A percentile compares a stretch with the other conserved stretches of the same genome.
Evolutionary conservation across 1,284 basidiomycete genomes (phyloP).

Genomic region (Cryptococcus sp.): DNA sequence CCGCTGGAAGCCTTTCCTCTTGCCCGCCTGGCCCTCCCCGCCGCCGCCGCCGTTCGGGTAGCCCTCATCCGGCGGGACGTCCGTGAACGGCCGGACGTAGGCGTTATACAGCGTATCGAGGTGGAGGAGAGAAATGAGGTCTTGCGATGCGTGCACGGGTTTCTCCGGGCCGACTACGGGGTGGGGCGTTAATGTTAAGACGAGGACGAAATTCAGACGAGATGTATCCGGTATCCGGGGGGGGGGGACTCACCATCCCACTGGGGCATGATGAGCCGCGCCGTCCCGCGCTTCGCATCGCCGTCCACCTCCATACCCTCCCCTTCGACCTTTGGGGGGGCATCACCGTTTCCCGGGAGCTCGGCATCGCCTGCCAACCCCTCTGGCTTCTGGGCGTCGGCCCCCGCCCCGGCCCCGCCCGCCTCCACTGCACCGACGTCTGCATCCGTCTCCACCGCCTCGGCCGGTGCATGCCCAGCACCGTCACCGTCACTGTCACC

Average conservation of each 20-base stretch:
- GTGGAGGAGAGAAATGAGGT: constrained; percentile 42
- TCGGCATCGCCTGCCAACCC: too few species aligned
- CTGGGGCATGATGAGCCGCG: constrained; percentile 29
- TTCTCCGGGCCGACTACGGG: constrained; percentile 34
- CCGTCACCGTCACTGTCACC: background rate
- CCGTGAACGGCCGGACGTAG: constrained; percentile 41
- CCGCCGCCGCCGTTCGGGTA: constrained; percentile 6
- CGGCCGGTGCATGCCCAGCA: background rate
- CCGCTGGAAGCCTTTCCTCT: constrained; percentile 11
- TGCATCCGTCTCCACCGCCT: background rate
- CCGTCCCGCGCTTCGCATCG: background rate
- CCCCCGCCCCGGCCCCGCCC: too few species aligned
- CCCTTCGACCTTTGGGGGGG: too few species aligned
- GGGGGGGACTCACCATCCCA: constrained; percentile 37
- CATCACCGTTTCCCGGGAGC: too few species aligned
- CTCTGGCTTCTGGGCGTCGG: too few species aligned
- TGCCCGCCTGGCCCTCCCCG: constrained; percentile 1
- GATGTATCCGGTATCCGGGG: too few species aligned
- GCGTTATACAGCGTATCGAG: constrained; percentile 40
- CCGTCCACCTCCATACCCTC: background rate
- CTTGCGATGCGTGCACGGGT: constrained; percentile 39
- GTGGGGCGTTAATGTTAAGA: background rate
- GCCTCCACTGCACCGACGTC: too few species aligned
- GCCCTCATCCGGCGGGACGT: constrained; percentile 3
- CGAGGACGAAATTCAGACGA: background rate